Base-by-base conservation (phyloP, 2,329 filamentous ascomycete genomes). In the Xylariaceae sp. region DNA sequence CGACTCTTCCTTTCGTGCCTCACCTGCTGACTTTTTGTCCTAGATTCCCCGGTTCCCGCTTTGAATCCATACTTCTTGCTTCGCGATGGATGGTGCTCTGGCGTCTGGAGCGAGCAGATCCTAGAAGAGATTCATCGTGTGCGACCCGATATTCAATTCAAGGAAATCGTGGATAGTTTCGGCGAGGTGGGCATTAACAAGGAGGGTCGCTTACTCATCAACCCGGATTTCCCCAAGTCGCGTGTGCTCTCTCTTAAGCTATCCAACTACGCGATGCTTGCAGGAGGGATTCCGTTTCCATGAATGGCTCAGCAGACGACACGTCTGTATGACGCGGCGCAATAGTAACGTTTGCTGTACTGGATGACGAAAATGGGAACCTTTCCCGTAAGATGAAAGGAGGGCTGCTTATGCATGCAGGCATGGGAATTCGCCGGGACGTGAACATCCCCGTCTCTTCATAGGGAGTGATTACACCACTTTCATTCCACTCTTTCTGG, bases 1-100 rank as follows among this genome's bases (percentile, higher is more conserved):
- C 19, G 43, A 9, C 43, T 27, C 40, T 44, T 27, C 27, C 11
- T 19, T 19, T 41, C 12, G 8, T 43, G n/a, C 30, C 9, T 48
- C 31, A 11, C 4, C 9, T 54, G 47, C 64, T 62, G 35, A 67
- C 45, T 26, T 6, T 29, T 1, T 47, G 34, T 7, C 32, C 6
- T 42, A 85, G 87, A 90, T 65, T 88, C 86, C 2, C 81, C 84
- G 2, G 77, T 86, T 11, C 86, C 86, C 3, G 80, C 84, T 1
- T 72, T 89, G 3, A 89, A 90, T 62, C 87, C 87, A 0, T 89
- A 85, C 65, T 91, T 89, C 66, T 73, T 86, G 53, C 71, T 89
- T 42, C 73, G 77, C 35, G 74, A 83, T 46, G 79, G 80, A 39
- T 71, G 75, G 63, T 87, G 84, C 62, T 84, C 81, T 1, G 87